phyloP scores from a whole-genome alignment of 345 rosid species.

The Clausena lansium region DNA sequence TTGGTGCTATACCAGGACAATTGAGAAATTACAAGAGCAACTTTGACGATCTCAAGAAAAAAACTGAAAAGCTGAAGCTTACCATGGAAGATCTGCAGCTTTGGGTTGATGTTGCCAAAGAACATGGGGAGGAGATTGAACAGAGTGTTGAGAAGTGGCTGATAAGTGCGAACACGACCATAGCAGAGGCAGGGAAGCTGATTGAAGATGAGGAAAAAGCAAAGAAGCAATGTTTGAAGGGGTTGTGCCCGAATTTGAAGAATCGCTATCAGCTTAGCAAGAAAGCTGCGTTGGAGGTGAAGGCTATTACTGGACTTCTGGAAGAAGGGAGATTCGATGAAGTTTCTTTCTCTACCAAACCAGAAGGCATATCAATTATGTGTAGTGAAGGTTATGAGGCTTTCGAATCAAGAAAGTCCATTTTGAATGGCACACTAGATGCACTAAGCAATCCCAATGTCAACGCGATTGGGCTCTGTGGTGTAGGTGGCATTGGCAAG shows the following conservation, averaged over 20 bases:
- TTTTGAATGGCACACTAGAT: neutral
- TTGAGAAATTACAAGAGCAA: constrained; percentile 11
- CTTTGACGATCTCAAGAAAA: constrained; percentile 4
- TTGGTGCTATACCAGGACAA: neutral
- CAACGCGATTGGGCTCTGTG: constrained; percentile 21
- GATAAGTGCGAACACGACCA: neutral
- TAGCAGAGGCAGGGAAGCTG: neutral
- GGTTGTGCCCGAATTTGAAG: neutral
- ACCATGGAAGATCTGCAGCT: neutral
- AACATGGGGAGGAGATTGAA: constrained; percentile 7
- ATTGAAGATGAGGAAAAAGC: neutral
- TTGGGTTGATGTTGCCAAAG: neutral
- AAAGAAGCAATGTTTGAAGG: neutral
- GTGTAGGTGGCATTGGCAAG: constrained; percentile 24
- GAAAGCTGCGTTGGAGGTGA: neutral
- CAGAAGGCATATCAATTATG: neutral
- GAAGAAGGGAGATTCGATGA: neutral
- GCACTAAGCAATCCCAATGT: neutral
- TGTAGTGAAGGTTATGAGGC: neutral
- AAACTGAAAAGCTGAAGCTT: constrained; percentile 6
- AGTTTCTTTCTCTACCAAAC: neutral
- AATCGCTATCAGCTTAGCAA: constrained; percentile 15
- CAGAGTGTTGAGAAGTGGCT: constrained; percentile 10
- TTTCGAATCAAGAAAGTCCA: neutral
- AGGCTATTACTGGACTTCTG: neutral